Evolutionary conservation across 345 rosid genomes (phyloP), one percentile per base, ranked within the genome.

Genomic region (Excoecaria agallocha): DNA sequence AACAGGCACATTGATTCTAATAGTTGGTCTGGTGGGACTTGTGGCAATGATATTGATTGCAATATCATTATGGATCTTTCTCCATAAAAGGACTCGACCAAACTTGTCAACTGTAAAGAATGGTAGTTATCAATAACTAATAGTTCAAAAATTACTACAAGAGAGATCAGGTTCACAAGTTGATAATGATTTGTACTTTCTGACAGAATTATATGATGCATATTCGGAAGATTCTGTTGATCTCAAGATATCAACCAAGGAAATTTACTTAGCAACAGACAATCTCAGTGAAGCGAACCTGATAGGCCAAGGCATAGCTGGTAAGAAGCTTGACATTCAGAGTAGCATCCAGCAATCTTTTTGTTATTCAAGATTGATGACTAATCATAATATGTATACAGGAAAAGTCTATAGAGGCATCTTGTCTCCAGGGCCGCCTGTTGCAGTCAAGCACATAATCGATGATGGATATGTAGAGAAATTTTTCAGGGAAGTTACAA

Each of bases 281-380:
- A 76, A 82, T 67, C 84, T 89, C 50, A 63, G 71, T 70, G 82
- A 82, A 56, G 71, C 82, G 3, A 87, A 89, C 84, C 86, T 77
- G 84, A 85, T 87, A 17, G 91, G 93, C 67, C 87, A 86, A 79
- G 93, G 91, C 59, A 78, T 84, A 46, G 89, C 89, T 38, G 90
- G 93, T 89, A 24, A 81, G 87, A 70, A 64, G 66, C 72, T 19
- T 8, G 57, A 20, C 68, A 43, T 39, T 72, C 10, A 24, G 19
- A 48, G 10, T 30, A n/a, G 50, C 38, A 50, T 25, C 15, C 25
- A 65, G 41, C 1, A 61, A 69, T 58, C 11, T 24, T 0, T 59
- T 60, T 22, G 2, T 55, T 12, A 7, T 19, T 55, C 12, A 13
- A 8, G 22, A 61, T 48, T 45, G 30, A 45, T 59, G 43, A 24